Evolutionary conservation across 768 basidiomycete genomes (phyloP).

Genomic region (Galerina sulciceps): DNA sequence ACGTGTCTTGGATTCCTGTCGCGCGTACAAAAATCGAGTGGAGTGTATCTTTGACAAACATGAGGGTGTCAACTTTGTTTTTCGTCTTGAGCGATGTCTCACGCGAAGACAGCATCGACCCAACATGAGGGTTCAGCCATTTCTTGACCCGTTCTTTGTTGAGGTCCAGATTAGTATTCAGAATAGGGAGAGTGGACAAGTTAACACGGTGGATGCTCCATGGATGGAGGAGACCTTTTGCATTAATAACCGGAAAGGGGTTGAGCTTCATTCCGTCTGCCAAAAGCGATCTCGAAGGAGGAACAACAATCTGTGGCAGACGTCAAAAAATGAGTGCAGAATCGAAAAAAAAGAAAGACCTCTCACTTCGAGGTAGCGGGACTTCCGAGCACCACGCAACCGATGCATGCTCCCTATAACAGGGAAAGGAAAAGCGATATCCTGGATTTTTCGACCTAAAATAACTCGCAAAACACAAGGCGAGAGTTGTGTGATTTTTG

Average conservation of each 20-base stretch:
- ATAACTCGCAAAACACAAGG: conserved; percentile 13
- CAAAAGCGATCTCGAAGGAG: background rate
- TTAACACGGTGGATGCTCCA: conserved; percentile 47
- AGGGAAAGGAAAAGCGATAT: conserved; percentile 15
- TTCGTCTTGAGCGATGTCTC: conserved; percentile 26
- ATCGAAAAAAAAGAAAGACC: background rate
- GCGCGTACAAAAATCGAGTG: conserved; percentile 10
- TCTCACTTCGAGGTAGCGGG: conserved; percentile 3
- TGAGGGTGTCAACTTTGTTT: conserved; percentile 22
- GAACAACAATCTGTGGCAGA: background rate
- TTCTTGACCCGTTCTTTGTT: conserved; percentile 5
- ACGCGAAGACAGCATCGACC: conserved; percentile 29
- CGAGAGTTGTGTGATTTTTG: background rate
- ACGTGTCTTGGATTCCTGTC: conserved; percentile 14
- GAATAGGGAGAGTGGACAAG: conserved; percentile 34
- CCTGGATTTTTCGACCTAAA: conserved; percentile 6
- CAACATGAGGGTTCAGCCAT: conserved; percentile 38
- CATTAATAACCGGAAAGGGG: conserved; percentile 30
- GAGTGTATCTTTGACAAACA: conserved; percentile 34
- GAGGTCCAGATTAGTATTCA: conserved; percentile 35
- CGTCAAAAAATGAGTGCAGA: background rate
- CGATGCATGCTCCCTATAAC: conserved; percentile 6
- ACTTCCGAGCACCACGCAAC: conserved; percentile 4
- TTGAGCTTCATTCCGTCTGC: conserved; percentile 10
- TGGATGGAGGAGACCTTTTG: conserved; percentile 2